Conservation (phyloP, 225 moss, liverwort and hornwort genomes). For the Antitrichia curtipendula region DNA sequence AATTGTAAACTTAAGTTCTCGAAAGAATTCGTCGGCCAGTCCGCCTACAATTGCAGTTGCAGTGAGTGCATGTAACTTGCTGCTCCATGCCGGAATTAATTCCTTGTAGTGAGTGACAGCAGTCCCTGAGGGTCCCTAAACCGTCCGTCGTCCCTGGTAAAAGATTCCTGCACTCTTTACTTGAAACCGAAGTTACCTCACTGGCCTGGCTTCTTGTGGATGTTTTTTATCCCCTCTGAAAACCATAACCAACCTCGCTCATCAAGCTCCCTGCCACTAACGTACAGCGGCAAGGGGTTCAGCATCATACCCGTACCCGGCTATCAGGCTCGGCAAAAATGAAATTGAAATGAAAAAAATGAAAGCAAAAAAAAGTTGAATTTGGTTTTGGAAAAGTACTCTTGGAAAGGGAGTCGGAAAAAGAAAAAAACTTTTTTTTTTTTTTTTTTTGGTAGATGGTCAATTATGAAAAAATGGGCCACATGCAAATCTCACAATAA, state of each 20-base stretch:
- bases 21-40: background rate
- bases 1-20: background rate
- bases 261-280: background rate
- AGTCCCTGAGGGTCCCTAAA: no score
- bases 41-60: background rate
- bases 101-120: no score
- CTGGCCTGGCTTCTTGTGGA: background rate
- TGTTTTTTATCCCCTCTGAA: background rate
- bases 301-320: background rate
- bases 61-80: no score
- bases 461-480: fast-evolving
- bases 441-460: fast-evolving
- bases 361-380: background rate
- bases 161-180: background rate
- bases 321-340: background rate
- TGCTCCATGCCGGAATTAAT: no score
- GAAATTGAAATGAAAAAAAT: background rate
- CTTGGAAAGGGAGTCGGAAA: background rate
- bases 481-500: background rate
- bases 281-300: background rate
- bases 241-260: background rate
- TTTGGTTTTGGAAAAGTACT: no score
- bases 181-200: background rate
- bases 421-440: background rate
- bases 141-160: background rate